Conservation (phyloP, 2,329 filamentous ascomycete species). For the Plenodomus biglobosus region DNA sequence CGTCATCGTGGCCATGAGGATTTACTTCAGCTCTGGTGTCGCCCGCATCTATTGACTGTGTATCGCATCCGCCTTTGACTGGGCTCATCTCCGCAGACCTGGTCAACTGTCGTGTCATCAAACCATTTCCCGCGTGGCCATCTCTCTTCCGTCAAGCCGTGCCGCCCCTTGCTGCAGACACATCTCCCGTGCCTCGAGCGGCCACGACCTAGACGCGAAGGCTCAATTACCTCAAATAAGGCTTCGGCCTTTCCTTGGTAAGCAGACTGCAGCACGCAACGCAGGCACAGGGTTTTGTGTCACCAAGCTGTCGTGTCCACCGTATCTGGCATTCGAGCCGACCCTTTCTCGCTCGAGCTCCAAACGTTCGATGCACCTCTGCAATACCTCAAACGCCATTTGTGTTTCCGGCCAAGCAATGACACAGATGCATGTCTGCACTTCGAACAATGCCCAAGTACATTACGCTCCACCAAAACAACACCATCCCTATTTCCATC, state of each 20-base stretch:
- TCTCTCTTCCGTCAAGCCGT: constrained; percentile 6
- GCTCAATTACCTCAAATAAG: constrained; percentile 3
- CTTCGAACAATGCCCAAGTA: too few species aligned
- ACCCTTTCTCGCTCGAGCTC: too few species aligned
- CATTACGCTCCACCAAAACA: too few species aligned
- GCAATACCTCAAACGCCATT: too few species aligned
- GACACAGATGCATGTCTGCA: too few species aligned
- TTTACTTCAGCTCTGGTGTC: background rate
- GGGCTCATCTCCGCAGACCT: constrained; percentile 11
- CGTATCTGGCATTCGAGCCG: too few species aligned
- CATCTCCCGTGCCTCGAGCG: background rate
- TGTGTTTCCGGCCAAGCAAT: too few species aligned
- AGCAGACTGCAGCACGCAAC: too few species aligned
- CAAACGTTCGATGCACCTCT: too few species aligned
- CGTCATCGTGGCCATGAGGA: too few species aligned
- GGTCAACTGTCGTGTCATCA: constrained; percentile 9
- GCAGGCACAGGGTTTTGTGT: too few species aligned
- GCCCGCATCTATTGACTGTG: constrained; percentile 1
- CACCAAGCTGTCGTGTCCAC: too few species aligned
- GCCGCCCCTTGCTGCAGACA: constrained; percentile 3
- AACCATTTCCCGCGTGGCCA: constrained; percentile 9
- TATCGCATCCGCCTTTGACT: background rate
- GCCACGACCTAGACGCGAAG: background rate
- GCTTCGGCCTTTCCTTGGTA: background rate
- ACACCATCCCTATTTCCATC: background rate